Evolutionary conservation across 2,329 filamentous ascomycete species (phyloP).

Genomic region (Penicillium sp.): DNA sequence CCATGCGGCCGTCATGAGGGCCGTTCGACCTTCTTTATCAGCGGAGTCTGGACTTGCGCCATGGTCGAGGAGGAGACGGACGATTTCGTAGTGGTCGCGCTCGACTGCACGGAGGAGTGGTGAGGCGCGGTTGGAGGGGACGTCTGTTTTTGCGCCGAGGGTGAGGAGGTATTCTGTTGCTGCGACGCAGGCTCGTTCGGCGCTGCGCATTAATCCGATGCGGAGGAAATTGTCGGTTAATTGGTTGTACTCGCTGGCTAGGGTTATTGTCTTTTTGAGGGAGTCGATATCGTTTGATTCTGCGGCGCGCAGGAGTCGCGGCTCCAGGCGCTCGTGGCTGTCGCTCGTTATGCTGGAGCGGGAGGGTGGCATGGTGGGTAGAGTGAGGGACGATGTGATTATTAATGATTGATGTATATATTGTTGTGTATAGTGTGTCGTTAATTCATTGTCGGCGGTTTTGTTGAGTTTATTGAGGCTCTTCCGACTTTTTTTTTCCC

Average conservation of each 20-base stretch:
- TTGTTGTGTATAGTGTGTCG: neutral
- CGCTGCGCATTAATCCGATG: slow-evolving; percentile 41
- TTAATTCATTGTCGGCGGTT: slow-evolving; percentile 10
- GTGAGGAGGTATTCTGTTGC: slow-evolving; percentile 38
- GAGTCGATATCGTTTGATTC: slow-evolving; percentile 38
- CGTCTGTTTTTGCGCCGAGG: slow-evolving; percentile 40
- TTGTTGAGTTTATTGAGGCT: neutral
- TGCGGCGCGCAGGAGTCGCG: slow-evolving; percentile 41
- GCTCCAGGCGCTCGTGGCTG: slow-evolving; percentile 41
- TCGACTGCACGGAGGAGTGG: slow-evolving; percentile 42
- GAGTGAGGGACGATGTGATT: neutral
- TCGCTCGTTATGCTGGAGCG: slow-evolving; percentile 37
- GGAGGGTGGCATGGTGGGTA: slow-evolving; percentile 26
- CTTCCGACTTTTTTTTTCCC: neutral
- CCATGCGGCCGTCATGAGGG: slow-evolving; percentile 47
- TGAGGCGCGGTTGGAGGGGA: slow-evolving; percentile 28
- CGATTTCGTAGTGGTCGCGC: slow-evolving; percentile 43
- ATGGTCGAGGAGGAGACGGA: slow-evolving; percentile 43
- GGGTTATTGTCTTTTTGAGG: slow-evolving; percentile 32
- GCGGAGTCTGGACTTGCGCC: slow-evolving; percentile 32
- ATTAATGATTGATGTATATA: neutral
- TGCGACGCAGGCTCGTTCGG: slow-evolving; percentile 36
- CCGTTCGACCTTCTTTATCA: slow-evolving; percentile 48
- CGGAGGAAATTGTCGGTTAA: slow-evolving; percentile 40
- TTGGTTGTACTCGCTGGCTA: slow-evolving; percentile 37